Evolutionary conservation across 2,329 filamentous ascomycete genomes (phyloP), one percentile per base, ranked within the genome.

Genomic region (Monilinia polystroma): DNA sequence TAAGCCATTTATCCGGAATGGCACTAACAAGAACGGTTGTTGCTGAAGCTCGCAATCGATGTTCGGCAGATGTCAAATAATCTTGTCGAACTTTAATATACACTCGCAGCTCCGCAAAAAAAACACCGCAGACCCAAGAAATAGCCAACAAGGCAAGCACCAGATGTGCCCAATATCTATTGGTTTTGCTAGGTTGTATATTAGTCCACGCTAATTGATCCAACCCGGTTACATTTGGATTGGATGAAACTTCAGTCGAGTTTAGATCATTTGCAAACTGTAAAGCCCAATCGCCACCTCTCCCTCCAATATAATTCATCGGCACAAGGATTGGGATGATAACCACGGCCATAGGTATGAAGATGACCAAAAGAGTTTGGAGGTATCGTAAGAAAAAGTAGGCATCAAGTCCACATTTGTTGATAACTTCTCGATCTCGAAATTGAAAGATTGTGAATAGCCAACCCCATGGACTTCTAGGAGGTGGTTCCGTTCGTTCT

Each of bases 361-460:
- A 98, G 69, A 99, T 96, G 76, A 97, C 88, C 54, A 98, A 84
- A 6, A 98, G 86, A 74, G 91, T 90, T 69, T 90, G 87, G 35
- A 93, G 85, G 75, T 97, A 99, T 69, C 96, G 90, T 1, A 99
- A 83, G 78, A 99, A 99, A 81, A 98, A 97, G 80, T 97, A 99
- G 74, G 94, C 93, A 76, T 99, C 95, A 12, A 99, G 85, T 23
- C 95, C 95, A 72, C 94, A 97, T 78, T 97, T 96, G 64, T 94
- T 90, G 73, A 99, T 96, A 72, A 99, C 87, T 72, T 96, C 92
- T 16, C 91, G 83, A 69, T 91, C 85, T 81, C 87, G 77, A 80
- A 91, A 80, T 80, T 88, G 77, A 80, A 91, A 82, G 83, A 96
- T 76, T 78, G 84, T 75, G 72, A 86, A 70, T 67, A 88, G 66